Base-by-base conservation (phyloP, 2,329 filamentous ascomycete genomes). In the Plenodomus tracheiphilus region DNA sequence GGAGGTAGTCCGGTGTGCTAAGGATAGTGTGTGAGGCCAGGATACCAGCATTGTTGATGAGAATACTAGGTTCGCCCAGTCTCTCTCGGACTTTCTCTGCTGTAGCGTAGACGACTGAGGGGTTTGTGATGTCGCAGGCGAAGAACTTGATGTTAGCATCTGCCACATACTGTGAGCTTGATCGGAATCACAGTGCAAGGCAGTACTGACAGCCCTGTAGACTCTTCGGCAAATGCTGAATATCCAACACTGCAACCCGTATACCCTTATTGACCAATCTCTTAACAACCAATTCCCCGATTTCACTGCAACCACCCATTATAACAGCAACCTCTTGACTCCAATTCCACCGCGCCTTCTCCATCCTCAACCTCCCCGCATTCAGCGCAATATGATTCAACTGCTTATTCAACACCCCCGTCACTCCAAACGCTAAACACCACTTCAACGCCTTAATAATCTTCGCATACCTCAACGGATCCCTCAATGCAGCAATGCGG, bases 1-100 rank as follows among this genome's bases (percentile, higher is more conserved):
- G 49, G 15, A 73, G 56, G 22, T 61, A 65, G 9, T 68, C 63
- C 1, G 52, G 51, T 0, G 70, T 72, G 6, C 59, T 55, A 9
- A 74, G 59, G 37, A 74, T 69, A 32, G 62, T 65, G 22, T 71
- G 67, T 1, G 61, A 42, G 9, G 40, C 21, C 2, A 62, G 58
- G 19, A 73, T 65, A 1, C 69, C 70, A 3, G 71, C 71, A 19
- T 74, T 74, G 37, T 74, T 74, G 32, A 74, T 49, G 1, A 74
- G 62, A 9, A 74, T 68, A 0, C 59, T 59, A 2, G 69, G 69
- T 1, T 58, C 37, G 6, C 71, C 69, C 4, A 70, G 21, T 0
- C 46, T 47, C 2, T 41, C 42, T 10, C 47, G 58, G 35, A 72
- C 60, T 1, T 51, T 37, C 8, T 65, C 54, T 1, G 69, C 70